Evolutionary conservation across 768 basidiomycete species (phyloP).

Genomic region (Termitomyces sp.): DNA sequence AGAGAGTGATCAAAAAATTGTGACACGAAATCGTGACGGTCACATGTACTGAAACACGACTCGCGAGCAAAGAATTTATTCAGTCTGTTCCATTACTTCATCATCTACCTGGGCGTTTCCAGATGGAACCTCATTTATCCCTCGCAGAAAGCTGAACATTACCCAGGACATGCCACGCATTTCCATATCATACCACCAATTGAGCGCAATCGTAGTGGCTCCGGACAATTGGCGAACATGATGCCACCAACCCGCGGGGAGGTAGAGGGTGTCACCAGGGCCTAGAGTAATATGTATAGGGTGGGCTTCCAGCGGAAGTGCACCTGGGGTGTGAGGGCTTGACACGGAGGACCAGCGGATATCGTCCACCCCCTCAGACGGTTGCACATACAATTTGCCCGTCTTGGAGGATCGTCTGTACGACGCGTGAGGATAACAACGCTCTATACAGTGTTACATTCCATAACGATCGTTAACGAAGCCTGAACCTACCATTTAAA

Average conservation of each 20-base stretch:
- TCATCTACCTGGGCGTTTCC: conserved; percentile 24
- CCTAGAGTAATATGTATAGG: conserved; percentile 63
- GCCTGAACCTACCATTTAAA: conserved; percentile 53
- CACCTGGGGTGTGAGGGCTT: conserved; percentile 46
- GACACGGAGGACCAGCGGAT: conserved; percentile 81
- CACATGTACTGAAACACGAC: not conserved
- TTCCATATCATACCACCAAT: conserved; percentile 90
- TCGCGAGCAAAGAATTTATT: too few relatives aligned
- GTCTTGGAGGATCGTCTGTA: conserved; percentile 44
- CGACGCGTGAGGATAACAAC: conserved; percentile 58
- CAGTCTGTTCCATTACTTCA: not conserved
- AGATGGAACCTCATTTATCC: conserved; percentile 28
- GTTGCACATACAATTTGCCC: conserved; percentile 17
- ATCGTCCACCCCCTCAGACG: conserved; percentile 24
- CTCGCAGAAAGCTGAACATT: conserved; percentile 56
- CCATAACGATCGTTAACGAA: not conserved
- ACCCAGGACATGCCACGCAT: conserved; percentile 69
- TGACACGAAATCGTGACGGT: conserved; percentile 12
- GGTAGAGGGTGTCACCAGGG: conserved; percentile 78
- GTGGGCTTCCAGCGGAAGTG: conserved; percentile 46
- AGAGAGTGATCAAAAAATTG: conserved; percentile 10
- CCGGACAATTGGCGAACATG: conserved; percentile 66
- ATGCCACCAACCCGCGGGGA: conserved; percentile 96
- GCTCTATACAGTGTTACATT: conserved; percentile 33
- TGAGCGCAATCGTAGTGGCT: conserved; percentile 61